phyloP scores from a whole-genome alignment of 2,329 filamentous ascomycete species.

The Acrocalymma vagum region DNA sequence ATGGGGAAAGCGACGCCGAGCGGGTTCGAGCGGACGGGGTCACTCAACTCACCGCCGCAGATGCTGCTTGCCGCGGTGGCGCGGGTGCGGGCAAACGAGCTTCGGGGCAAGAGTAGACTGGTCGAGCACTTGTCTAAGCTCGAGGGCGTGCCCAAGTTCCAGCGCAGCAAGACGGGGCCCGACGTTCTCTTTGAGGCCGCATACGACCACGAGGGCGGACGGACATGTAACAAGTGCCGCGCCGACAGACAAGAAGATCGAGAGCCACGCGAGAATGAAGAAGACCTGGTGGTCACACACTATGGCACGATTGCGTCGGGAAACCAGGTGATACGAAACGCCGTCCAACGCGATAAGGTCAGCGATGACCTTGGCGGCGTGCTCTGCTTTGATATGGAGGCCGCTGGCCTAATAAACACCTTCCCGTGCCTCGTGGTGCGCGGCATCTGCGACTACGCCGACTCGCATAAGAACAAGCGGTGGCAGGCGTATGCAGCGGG shows the following conservation, averaged over 20 bases:
- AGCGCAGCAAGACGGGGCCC: conserved; percentile 12
- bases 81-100: conserved; percentile 9
- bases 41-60: conserved; percentile 11
- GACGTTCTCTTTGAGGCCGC: conserved; percentile 23
- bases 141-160: conserved; percentile 9
- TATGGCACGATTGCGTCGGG: conserved; percentile 52
- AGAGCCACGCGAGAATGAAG: conserved; percentile 8
- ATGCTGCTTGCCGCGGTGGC: conserved; percentile 14
- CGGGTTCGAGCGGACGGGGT: conserved; percentile 18
- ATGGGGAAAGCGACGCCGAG: conserved; percentile 19
- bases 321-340: conserved; percentile 54
- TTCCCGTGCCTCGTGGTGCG: conserved; percentile 32
- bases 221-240: conserved; percentile 14
- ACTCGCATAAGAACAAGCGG: conserved; percentile 12
- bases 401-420: conserved; percentile 14
- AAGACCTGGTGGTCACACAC: conserved; percentile 39
- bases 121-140: conserved; percentile 10
- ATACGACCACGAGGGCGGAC: conserved; percentile 21
- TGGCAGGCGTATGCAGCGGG: conserved; percentile 29
- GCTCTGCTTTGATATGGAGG: conserved; percentile 27
- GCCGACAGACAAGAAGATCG: conserved; percentile 4
- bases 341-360: conserved; percentile 46
- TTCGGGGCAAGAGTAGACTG: conserved; percentile 2
- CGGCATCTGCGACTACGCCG: conserved; percentile 32
- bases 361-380: conserved; percentile 23